Conservation (phyloP, 768 basidiomycete genomes). For the Fomitopsis serialis region DNA sequence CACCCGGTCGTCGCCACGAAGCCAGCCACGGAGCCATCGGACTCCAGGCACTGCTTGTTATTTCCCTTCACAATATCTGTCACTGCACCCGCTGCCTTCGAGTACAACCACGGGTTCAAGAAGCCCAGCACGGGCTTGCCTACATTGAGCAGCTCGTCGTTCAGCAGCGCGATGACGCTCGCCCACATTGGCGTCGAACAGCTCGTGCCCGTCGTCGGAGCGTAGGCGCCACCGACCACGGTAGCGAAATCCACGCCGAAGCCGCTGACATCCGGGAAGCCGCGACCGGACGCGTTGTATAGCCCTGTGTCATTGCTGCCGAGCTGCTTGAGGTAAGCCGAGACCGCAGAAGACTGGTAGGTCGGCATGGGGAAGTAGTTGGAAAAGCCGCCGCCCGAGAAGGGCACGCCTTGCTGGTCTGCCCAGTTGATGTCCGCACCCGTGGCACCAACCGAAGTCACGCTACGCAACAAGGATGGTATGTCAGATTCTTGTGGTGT, state of each 20-base stretch:
- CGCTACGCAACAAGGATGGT: conserved; percentile 2
- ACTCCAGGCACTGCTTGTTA: conserved; percentile 14
- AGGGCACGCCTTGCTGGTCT: conserved; percentile 23
- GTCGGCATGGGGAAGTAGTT: conserved; percentile 33
- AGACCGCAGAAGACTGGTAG: conserved; percentile 28
- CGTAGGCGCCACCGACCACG: conserved; percentile 27
- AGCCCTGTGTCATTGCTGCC: conserved; percentile 12
- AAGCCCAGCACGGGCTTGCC: conserved; percentile 28
- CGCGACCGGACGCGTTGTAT: too few relatives aligned
- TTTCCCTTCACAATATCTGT: conserved; percentile 28
- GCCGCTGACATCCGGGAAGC: conserved; percentile 26
- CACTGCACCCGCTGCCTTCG: conserved; percentile 15
- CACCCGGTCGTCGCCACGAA: conserved; percentile 24
- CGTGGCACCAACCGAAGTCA: conserved; percentile 66
- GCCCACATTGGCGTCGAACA: conserved; percentile 30
- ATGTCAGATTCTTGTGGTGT: background rate
- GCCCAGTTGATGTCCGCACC: conserved; percentile 56
- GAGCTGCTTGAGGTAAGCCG: conserved; percentile 21
- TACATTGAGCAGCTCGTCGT: conserved; percentile 24
- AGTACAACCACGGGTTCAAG: conserved; percentile 22
- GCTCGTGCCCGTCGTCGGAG: conserved; percentile 32
- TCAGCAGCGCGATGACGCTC: conserved; percentile 27
- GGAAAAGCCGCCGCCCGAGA: too few relatives aligned
- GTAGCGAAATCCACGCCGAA: conserved; percentile 17
- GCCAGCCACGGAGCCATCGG: conserved; percentile 17